Percentiles rank a stretch among this genome's conserved stretches.
These are phyloP conservation scores for Toxoplasma gondii DNA, from an alignment of 169 alveolate genomes.

Conservation along the genomic window DNA sequence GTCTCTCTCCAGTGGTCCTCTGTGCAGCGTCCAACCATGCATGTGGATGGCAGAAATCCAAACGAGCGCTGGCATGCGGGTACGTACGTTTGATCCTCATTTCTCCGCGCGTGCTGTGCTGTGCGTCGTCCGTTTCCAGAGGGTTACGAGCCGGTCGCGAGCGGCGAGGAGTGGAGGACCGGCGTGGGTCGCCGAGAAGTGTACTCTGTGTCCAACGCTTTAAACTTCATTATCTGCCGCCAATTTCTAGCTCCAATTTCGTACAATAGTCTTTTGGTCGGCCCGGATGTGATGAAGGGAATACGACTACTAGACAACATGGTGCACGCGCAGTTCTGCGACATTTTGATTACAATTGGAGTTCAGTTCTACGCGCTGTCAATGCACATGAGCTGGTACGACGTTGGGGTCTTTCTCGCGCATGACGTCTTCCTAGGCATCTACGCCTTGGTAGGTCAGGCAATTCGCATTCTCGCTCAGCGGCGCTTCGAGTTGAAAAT, in stretches of 20 bases:
- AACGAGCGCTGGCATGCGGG: too few species aligned
- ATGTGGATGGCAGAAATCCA: too few species aligned
- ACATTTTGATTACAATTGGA: not conserved
- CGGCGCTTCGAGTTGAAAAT: conserved; percentile 70
- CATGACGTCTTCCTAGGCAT: conserved; percentile 58
- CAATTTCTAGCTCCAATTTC: conserved; percentile 71
- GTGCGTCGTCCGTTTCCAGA: not conserved
- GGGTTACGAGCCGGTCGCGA: not conserved
- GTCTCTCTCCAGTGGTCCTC: too few species aligned
- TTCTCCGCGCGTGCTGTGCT: too few species aligned
- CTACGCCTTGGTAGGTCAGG: conserved; percentile 65
- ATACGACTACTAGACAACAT: conserved; percentile 65
- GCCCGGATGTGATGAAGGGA: conserved; percentile 72
- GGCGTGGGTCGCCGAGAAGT: not conserved
- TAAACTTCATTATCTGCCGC: conserved; percentile 66
- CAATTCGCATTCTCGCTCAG: conserved; percentile 65
- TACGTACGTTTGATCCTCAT: too few species aligned
- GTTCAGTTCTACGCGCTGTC: conserved; percentile 57
- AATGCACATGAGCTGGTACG: conserved; percentile 68
- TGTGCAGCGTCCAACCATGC: too few species aligned
- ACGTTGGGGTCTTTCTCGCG: conserved; percentile 66
- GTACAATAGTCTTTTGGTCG: conserved; percentile 68
- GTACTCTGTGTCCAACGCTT: not conserved
- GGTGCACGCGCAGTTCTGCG: conserved; percentile 61
- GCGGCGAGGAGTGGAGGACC: not conserved